Base-by-base conservation (phyloP, 345 rosid genomes). In the Syzygium oleosum region DNA sequence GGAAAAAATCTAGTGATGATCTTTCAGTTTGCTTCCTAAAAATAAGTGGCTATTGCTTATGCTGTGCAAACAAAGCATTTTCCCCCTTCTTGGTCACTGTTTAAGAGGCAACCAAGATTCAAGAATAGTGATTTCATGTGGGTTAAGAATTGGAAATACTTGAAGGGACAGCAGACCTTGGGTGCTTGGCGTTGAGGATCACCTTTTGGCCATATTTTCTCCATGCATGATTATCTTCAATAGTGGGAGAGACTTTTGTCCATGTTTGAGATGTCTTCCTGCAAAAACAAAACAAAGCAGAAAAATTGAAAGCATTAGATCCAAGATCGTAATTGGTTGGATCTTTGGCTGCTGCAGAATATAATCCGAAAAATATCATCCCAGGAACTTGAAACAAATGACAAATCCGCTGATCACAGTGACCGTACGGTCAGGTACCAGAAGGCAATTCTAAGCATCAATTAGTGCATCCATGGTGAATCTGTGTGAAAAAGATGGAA, bases 191-290 rank as follows among this genome's bases (percentile, higher is more conserved):
- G 86, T 96, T 92, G 85, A 95, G 96, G 84, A 97, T 97, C 84
- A 61, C 89, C 84, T 97, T 97, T 86, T 97, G 99, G 12, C 99
- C 99, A 86, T 97, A 97, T 86, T 97, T 97, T 86, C 99, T 96
- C 99, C 99, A 97, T 22, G 94, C 91, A 85, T 91, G 91, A 85
- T 88, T 89, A 46, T 97, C 99, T 21, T 94, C 95, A n/a, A 38
- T 6, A 16, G 88, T 46, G 19, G 92, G 46, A n/a, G 94, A 87
- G n/a, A 90, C 90, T 41, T 34, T 51, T 12, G 87, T 89, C 92
- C 92, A 85, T 52, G 95, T 87, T 29, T 91, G 87, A 34, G 89
- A 88, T 87, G 51, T 87, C 91, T 90, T 96, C 87, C 99, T 97
- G 96, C 16, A 27, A 14, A 54, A 29, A 23, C 52, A 7, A 79